Percentiles rank a stretch among this genome's conserved stretches.
Conservation (phyloP, 352 stramenopile species). For the Pythium apleroticum region DNA sequence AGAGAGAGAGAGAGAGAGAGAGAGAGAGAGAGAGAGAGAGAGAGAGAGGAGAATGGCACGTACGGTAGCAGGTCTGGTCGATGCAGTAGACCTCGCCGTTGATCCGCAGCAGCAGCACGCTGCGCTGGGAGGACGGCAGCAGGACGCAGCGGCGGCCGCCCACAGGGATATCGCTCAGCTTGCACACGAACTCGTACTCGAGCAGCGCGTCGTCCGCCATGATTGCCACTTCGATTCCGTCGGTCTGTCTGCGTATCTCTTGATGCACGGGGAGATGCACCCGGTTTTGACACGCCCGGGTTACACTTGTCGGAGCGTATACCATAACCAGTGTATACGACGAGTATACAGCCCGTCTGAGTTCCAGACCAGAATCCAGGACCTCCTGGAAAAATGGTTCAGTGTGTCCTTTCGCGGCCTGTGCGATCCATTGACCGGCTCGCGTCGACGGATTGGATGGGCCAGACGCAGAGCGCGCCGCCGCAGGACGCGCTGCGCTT, state of each 20-base stretch:
- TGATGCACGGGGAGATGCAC: background rate
- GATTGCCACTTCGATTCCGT: conserved; percentile 5
- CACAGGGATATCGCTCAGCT: conserved; percentile 52
- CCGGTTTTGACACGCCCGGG: background rate
- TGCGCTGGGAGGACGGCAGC: conserved; percentile 64
- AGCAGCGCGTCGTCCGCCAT: conserved; percentile 32
- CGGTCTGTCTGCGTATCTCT: background rate
- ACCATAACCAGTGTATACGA: background rate
- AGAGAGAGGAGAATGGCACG: conserved; percentile 4
- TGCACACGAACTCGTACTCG: conserved; percentile 69
- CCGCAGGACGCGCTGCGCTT: conserved; percentile 53
- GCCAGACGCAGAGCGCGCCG: conserved; percentile 59
- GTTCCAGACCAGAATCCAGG: background rate
- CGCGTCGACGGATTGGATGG: conserved; percentile 30
- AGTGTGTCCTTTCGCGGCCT: background rate
- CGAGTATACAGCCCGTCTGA: too few relatives aligned
- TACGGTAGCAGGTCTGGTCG: conserved; percentile 87
- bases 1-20: background rate
- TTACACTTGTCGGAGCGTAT: background rate
- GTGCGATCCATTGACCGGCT: background rate
- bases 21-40: background rate
- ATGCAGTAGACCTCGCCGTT: conserved; percentile 75
- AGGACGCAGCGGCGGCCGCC: conserved; percentile 53
- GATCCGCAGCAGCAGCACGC: conserved; percentile 70
- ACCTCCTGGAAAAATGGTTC: background rate